Base-by-base conservation (phyloP, 441 rosid genomes). In the Corymbia calophylla region DNA sequence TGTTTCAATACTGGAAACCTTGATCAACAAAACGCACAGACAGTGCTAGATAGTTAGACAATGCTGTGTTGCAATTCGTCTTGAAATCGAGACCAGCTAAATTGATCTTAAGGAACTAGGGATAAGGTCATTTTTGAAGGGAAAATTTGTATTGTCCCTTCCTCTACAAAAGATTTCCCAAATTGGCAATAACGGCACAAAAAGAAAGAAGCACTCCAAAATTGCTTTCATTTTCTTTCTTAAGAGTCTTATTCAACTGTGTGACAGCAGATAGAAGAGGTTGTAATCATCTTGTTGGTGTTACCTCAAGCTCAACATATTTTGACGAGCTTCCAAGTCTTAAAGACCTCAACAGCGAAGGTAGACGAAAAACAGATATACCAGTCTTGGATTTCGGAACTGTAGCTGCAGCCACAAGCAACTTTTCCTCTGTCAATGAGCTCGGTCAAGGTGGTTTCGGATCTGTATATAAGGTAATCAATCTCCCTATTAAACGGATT, bases 341-440 rank as follows among this genome's bases (percentile, higher is more conserved):
- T 54, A 89, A 88, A 19, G 90, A 92, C 27, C 92, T 90, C 13
- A 92, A 92, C 66, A 88, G n/a, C 16, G 1, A 35, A 18, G 27
- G 87, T 49, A 82, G 86, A 64, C 88, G 90, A 89, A 90, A 85
- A 25, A 81, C 91, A 4, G 94, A 92, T 48, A 23, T 95, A 21
- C 92, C 95, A 16, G 62, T 92, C 68, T 93, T 95, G 86, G 93
- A 93, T 88, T 87, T 93, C 3, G 91, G 91, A 89, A 90, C 87
- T 2, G 88, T 94, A 13, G 92, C 91, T n/a, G 86, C 86, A n/a
- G 94, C 95, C 1, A 93, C 95, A 11, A 18, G 70, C 84, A 87
- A 87, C 31, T 87, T 66, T 70, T 87, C 85, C 58, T 53, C 44
- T 0, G 48, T 4, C 48, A 86, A 86, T 54, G 58, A 53, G 32